Conservation (phyloP, 1,284 basidiomycete species). For the Cryptococcus wingfieldii region DNA sequence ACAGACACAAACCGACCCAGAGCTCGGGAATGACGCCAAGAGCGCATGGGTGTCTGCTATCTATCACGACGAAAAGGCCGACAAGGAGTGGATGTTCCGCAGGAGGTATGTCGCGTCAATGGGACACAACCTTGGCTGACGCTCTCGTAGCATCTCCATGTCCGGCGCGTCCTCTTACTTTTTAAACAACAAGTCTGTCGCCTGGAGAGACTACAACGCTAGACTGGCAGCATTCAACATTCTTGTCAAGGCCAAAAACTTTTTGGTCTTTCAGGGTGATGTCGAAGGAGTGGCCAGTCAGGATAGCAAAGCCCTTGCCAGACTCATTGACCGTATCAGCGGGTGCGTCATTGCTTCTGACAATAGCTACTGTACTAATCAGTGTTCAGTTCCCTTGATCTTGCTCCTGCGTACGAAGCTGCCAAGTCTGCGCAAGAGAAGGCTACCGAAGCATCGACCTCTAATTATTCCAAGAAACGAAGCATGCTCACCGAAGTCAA, state of each 20-base stretch:
- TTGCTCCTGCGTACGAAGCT: slow-evolving; percentile 81
- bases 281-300: slow-evolving; percentile 97
- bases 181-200: slow-evolving; percentile 71
- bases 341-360: slow-evolving; percentile 52
- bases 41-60: slow-evolving; percentile 94
- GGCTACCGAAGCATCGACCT: slow-evolving; percentile 87
- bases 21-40: slow-evolving; percentile 63
- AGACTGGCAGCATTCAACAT: slow-evolving; percentile 86
- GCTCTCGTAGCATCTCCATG: slow-evolving; percentile 65
- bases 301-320: slow-evolving; percentile 81
- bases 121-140: slow-evolving; percentile 6
- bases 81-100: slow-evolving; percentile 82
- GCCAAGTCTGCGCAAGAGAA: slow-evolving; percentile 81
- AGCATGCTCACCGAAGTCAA: slow-evolving; percentile 93
- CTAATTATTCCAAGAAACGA: slow-evolving; percentile 87
- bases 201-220: slow-evolving; percentile 78
- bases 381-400: slow-evolving; percentile 63
- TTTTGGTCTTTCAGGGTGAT: slow-evolving; percentile 99
- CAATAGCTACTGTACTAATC: not conserved
- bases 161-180: slow-evolving; percentile 83
- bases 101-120: slow-evolving; percentile 63
- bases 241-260: slow-evolving; percentile 98
- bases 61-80: slow-evolving; percentile 65
- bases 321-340: slow-evolving; percentile 91
- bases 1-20: slow-evolving; percentile 28